phyloP scores from a whole-genome alignment of 805 yeast genomes.

The Suhomyces faveliae region DNA sequence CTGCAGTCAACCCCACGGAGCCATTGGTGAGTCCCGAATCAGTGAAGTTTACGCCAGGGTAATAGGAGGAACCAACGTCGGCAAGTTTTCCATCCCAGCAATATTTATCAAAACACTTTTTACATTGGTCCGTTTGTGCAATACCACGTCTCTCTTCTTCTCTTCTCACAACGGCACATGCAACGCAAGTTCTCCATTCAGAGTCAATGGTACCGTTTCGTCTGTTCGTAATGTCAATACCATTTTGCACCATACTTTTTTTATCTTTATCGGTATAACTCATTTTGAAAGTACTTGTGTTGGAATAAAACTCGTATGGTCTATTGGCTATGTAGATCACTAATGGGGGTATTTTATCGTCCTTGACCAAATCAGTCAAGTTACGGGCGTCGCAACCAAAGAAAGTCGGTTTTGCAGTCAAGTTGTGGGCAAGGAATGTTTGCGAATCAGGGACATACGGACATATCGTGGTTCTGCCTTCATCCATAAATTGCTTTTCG shows the following conservation, averaged over 20 bases:
- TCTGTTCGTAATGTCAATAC: constrained; percentile 67
- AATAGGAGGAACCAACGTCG: constrained; percentile 11
- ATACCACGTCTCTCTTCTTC: constrained; percentile 65
- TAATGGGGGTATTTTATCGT: constrained; percentile 58
- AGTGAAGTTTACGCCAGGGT: constrained; percentile 29
- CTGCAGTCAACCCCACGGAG: constrained; percentile 6
- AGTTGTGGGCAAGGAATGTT: constrained; percentile 57
- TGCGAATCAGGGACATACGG: constrained; percentile 76
- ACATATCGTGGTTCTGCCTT: constrained; percentile 61
- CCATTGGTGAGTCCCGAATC: constrained; percentile 29
- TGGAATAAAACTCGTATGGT: constrained; percentile 62
- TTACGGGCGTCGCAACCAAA: constrained; percentile 78
- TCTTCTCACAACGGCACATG: constrained; percentile 81
- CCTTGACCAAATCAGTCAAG: constrained; percentile 48
- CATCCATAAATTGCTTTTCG: constrained; percentile 33
- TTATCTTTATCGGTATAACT: constrained; percentile 58
- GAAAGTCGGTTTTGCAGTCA: constrained; percentile 70
- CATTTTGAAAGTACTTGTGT: constrained; percentile 71
- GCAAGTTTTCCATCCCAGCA: constrained; percentile 65
- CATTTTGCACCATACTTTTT: constrained; percentile 63
- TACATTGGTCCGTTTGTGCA: constrained; percentile 67
- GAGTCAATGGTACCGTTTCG: constrained; percentile 64
- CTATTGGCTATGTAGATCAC: constrained; percentile 76
- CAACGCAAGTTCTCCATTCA: constrained; percentile 72
- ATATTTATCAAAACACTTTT: constrained; percentile 64